Conservation (phyloP, 805 yeast genomes). For the Teunomyces aglyptinius region DNA sequence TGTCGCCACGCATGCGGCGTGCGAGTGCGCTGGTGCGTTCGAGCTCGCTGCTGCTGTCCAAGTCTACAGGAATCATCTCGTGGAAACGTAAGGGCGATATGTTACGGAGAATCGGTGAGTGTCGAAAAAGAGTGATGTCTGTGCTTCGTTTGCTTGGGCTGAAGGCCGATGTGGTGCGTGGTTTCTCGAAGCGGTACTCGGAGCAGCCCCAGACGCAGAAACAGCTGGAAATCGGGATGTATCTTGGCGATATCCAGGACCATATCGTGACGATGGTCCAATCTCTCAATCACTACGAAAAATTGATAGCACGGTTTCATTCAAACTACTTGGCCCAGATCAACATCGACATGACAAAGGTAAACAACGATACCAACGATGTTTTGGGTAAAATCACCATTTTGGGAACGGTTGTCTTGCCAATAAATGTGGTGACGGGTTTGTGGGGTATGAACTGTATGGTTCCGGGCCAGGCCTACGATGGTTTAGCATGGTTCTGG, state of each 20-base stretch:
- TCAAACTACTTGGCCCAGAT: slow-evolving; percentile 95
- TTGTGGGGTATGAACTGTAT: slow-evolving; percentile 98
- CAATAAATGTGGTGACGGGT: slow-evolving; percentile 94
- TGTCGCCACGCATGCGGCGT: not conserved
- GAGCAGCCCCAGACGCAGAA: slow-evolving; percentile 41
- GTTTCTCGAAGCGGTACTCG: slow-evolving; percentile 86
- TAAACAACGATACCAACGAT: slow-evolving; percentile 95
- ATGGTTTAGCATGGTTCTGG: slow-evolving; percentile 42
- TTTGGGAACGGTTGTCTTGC: slow-evolving; percentile 91
- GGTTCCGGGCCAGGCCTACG: slow-evolving; percentile 82
- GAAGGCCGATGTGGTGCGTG: slow-evolving; percentile 97
- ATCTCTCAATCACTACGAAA: slow-evolving; percentile 90
- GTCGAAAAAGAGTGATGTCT: slow-evolving; percentile 92
- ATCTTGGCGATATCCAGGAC: slow-evolving; percentile 95
- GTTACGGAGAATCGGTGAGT: slow-evolving; percentile 92
- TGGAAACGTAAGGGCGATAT: slow-evolving; percentile 95
- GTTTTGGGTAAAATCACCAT: slow-evolving; percentile 91
- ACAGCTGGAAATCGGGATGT: slow-evolving; percentile 78
- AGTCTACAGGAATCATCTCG: slow-evolving; percentile 30
- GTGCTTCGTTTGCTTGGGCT: slow-evolving; percentile 79
- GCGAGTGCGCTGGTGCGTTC: slow-evolving; percentile 2
- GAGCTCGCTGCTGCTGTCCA: slow-evolving; percentile 7
- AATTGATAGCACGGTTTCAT: slow-evolving; percentile 89
- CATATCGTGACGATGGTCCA: slow-evolving; percentile 98
- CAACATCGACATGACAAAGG: slow-evolving; percentile 96